These are phyloP conservation scores for Lathyrus sativus DNA, from an alignment of 306 rosid genomes.

Conservation along the genomic window DNA sequence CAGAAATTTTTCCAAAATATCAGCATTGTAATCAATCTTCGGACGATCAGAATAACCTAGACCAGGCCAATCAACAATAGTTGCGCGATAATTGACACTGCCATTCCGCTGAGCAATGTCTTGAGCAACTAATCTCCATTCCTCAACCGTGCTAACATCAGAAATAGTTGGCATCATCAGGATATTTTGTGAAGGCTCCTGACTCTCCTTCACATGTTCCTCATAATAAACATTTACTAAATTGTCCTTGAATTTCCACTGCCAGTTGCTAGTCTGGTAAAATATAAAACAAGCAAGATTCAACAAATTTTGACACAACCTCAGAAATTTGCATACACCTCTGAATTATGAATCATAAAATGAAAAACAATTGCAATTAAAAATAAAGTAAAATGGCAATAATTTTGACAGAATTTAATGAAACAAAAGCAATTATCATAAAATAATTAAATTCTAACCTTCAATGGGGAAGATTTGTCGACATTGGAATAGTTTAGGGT, in stretches of 20 bases:
- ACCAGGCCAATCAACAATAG: slow-evolving; percentile 98
- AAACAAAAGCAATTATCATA: slow-evolving; percentile 11
- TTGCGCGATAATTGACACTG: slow-evolving; percentile 67
- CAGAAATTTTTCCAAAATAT: slow-evolving; percentile 78
- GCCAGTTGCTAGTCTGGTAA: slow-evolving; percentile 77
- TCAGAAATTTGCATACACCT: slow-evolving; percentile 5
- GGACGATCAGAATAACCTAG: slow-evolving; percentile 90
- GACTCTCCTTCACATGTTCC: slow-evolving; percentile 66
- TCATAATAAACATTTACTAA: slow-evolving; percentile 76
- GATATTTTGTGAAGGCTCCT: slow-evolving; percentile 65
- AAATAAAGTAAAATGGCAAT: background rate
- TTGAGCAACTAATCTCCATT: slow-evolving; percentile 87
- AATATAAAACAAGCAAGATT: slow-evolving; percentile 1
- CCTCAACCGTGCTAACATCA: slow-evolving; percentile 96
- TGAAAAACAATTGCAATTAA: slow-evolving; percentile 12
- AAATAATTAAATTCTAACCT: slow-evolving; percentile 51
- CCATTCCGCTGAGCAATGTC: slow-evolving; percentile 68
- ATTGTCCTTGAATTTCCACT: slow-evolving; percentile 84
- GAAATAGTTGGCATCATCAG: slow-evolving; percentile 92
- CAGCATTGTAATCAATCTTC: slow-evolving; percentile 83
- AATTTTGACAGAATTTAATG: slow-evolving; percentile 14
- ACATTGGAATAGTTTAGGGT: slow-evolving; percentile 70
- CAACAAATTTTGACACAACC: slow-evolving; percentile 21
- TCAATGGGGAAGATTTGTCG: slow-evolving; percentile 57
- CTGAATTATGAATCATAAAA: slow-evolving; percentile 12